Conservation (phyloP, 768 basidiomycete species). For the Pleurotus giganteus region DNA sequence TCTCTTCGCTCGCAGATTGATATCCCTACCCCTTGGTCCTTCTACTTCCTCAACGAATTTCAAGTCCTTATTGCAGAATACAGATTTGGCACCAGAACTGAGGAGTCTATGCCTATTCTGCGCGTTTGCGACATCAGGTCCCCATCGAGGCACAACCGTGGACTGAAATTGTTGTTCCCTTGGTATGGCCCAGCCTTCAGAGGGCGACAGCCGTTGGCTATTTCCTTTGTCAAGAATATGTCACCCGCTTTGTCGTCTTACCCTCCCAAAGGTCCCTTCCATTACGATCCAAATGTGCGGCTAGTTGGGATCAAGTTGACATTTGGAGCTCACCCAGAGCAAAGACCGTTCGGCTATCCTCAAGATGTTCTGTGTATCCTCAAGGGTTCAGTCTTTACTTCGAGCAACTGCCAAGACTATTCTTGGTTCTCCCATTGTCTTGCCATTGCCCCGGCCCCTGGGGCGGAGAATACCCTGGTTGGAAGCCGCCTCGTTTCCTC, state of each 20-base stretch:
- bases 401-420: constrained; percentile 4
- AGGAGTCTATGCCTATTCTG: constrained; percentile 2
- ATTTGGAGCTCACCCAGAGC: not conserved
- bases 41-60: constrained; percentile 5
- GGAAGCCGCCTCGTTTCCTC: constrained; percentile 5
- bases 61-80: constrained; percentile 6
- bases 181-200: constrained; percentile 8
- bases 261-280: not conserved
- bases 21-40: constrained; percentile 1
- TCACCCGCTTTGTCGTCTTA: not conserved
- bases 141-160: not conserved
- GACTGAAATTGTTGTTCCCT: constrained; percentile 2
- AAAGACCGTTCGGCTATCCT: constrained; percentile 1
- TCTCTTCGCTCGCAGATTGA: not conserved
- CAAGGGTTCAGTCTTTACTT: constrained; percentile 3
- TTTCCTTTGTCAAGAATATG: constrained; percentile 5
- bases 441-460: constrained; percentile 5
- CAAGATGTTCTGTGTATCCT: constrained; percentile 4
- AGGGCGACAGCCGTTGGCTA: not conserved
- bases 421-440: constrained; percentile 6
- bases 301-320: constrained; percentile 4
- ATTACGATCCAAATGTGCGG: not conserved
- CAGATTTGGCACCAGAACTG: not conserved
- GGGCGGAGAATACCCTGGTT: not conserved
- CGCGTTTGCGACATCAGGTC: constrained; percentile 2